Evolutionary conservation across 495 filamentous ascomycete species (phyloP).

Genomic region (Lophium mytilinum): DNA sequence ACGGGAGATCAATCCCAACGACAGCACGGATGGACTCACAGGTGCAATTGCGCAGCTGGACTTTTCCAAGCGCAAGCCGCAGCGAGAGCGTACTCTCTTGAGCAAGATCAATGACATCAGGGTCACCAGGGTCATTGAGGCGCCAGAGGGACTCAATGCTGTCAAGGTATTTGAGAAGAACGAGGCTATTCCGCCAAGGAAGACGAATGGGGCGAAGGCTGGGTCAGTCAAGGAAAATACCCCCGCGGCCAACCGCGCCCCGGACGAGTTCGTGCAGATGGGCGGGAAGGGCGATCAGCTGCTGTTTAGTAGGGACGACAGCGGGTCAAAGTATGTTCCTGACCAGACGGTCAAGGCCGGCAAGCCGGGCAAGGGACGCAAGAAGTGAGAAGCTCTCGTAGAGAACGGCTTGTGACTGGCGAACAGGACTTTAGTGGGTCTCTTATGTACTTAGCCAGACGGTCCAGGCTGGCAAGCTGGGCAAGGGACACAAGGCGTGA

Average conservation of each 20-base stretch:
- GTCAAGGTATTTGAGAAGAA: conserved; percentile 81
- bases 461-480: no score
- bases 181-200: conserved; percentile 3
- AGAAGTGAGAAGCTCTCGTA: background rate
- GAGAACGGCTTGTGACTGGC: no score
- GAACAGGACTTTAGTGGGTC: no score
- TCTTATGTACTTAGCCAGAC: no score
- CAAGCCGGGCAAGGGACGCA: background rate
- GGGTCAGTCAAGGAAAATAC: conserved; percentile 43
- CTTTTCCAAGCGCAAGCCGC: conserved; percentile 70
- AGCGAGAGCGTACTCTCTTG: conserved; percentile 77
- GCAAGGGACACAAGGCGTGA: no score
- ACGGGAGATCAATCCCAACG: conserved; percentile 42
- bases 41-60: conserved; percentile 73
- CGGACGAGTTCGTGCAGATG: conserved; percentile 69
- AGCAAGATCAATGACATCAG: conserved; percentile 72
- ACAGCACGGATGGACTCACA: conserved; percentile 90
- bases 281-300: conserved; percentile 76
- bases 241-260: conserved; percentile 55
- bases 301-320: conserved; percentile 58
- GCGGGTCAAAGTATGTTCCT: conserved; percentile 36
- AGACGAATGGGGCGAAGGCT: conserved; percentile 17
- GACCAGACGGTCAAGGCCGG: background rate
- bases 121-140: conserved; percentile 53
- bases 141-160: conserved; percentile 44